Conservation (phyloP, 2,329 filamentous ascomycete genomes). For the Madurella fahalii region DNA sequence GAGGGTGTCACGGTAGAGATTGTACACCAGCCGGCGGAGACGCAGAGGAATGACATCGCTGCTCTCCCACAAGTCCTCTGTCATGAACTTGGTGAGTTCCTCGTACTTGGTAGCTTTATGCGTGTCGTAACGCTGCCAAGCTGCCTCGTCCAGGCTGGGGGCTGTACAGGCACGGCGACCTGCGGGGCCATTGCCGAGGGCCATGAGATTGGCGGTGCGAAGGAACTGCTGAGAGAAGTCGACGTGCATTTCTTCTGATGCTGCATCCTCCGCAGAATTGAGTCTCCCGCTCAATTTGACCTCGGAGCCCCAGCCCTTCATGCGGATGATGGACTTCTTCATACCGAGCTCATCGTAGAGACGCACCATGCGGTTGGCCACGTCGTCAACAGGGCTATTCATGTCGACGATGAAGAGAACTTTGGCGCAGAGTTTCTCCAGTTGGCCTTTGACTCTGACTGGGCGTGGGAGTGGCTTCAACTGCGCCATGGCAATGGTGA, state of each 20-base stretch:
- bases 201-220: not conserved
- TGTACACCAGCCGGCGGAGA: constrained; percentile 2
- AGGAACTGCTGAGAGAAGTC: constrained; percentile 14
- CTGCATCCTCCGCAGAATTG: constrained; percentile 7
- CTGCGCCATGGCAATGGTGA: constrained; percentile 11
- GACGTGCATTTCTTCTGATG: not conserved
- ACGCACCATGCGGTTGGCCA: constrained; percentile 10
- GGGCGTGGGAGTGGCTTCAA: not conserved
- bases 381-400: constrained; percentile 15
- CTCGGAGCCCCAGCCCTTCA: constrained; percentile 12
- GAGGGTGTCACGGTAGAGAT: constrained; percentile 11
- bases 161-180: not conserved
- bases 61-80: constrained; percentile 1
- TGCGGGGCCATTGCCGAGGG: not conserved
- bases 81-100: not conserved
- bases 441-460: not conserved
- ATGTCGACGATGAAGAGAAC: constrained; percentile 17
- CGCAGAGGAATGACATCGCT: not conserved
- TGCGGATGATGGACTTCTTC: constrained; percentile 14
- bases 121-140: constrained; percentile 7
- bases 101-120: not conserved
- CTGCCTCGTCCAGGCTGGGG: constrained; percentile 10
- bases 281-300: constrained; percentile 5
- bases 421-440: constrained; percentile 3
- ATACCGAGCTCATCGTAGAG: constrained; percentile 6